Conservation (phyloP, 306 rosid species). For the Geum urbanum region DNA sequence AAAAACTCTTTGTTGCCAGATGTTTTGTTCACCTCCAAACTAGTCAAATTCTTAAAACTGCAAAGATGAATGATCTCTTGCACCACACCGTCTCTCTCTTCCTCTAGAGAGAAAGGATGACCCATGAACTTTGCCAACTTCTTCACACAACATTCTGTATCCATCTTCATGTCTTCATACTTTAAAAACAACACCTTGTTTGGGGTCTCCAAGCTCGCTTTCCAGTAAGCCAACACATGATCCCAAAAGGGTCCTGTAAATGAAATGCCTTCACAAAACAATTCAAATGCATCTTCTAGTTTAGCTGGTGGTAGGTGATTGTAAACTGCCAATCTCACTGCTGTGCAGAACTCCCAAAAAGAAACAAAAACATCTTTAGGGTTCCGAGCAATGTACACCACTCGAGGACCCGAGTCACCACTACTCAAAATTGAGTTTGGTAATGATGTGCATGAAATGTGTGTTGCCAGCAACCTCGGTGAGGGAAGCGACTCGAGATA, state of each 20-base stretch:
- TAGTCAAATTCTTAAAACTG: slow-evolving; percentile 36
- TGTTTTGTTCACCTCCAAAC: slow-evolving; percentile 31
- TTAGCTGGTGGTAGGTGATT: neutral
- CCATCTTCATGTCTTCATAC: slow-evolving; percentile 20
- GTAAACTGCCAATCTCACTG: neutral
- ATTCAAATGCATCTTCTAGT: slow-evolving; percentile 17
- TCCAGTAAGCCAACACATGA: slow-evolving; percentile 21
- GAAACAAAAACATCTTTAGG: slow-evolving; percentile 47
- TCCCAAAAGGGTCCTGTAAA: slow-evolving; percentile 18
- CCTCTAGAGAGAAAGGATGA: slow-evolving; percentile 11
- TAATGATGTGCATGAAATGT: slow-evolving; percentile 4
- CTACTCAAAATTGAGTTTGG: slow-evolving; percentile 4
- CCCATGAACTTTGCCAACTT: slow-evolving; percentile 20
- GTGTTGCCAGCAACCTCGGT: slow-evolving; percentile 8
- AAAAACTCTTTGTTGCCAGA: too few species aligned
- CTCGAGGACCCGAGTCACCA: neutral
- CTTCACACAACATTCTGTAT: neutral
- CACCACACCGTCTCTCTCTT: slow-evolving; percentile 14
- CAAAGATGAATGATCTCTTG: slow-evolving; percentile 6
- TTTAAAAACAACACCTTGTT: slow-evolving; percentile 14
- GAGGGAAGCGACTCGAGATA: neutral
- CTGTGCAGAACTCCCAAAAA: slow-evolving; percentile 11
- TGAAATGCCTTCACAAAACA: slow-evolving; percentile 24
- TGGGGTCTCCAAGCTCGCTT: slow-evolving; percentile 19
- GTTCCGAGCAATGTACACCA: slow-evolving; percentile 43